These are phyloP conservation scores for Sordaria brevicollis DNA, from an alignment of 495 filamentous ascomycete genomes.

Conservation along the genomic window DNA sequence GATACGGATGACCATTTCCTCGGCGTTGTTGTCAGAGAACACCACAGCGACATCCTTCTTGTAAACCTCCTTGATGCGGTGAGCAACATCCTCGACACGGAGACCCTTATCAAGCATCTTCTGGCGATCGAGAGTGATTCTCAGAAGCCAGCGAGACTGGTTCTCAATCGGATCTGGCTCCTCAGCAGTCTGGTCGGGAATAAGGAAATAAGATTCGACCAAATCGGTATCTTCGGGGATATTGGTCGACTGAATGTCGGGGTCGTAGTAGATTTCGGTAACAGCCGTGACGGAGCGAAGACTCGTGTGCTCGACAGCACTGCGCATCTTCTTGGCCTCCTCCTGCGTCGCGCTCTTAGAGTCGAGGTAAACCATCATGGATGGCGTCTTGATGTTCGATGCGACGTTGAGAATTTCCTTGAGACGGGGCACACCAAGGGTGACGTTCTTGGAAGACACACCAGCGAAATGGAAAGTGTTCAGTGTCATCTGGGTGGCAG, in stretches of 20 bases:
- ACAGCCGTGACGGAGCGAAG: conserved; percentile 81
- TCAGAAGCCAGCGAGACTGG: conserved; percentile 91
- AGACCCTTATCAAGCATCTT: conserved; percentile 93
- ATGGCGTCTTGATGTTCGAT: conserved; percentile 95
- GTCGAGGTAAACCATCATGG: conserved; percentile 87
- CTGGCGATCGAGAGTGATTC: conserved; percentile 84
- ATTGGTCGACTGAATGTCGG: conserved; percentile 71
- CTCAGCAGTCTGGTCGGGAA: conserved; percentile 69
- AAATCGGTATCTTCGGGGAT: conserved; percentile 86
- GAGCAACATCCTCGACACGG: conserved; percentile 84
- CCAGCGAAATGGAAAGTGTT: conserved; percentile 99
- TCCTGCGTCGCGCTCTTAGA: conserved; percentile 53
- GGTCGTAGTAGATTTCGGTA: conserved; percentile 96
- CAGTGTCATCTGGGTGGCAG: conserved; percentile 97
- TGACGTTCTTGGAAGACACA: conserved; percentile 99
- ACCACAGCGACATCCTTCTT: conserved; percentile 82
- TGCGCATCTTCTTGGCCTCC: conserved; percentile 74
- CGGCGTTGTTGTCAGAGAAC: conserved; percentile 96
- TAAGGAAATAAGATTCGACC: conserved; percentile 93
- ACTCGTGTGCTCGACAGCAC: conserved; percentile 88
- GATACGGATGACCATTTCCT: conserved; percentile 88
- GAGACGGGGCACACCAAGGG: conserved; percentile 93
- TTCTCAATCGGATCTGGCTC: conserved; percentile 48
- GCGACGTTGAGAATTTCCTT: conserved; percentile 99
- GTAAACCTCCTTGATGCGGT: conserved; percentile 77